These are phyloP conservation scores for Backusella australiensis DNA, from an alignment of 192 early-diverging fungal species.

Conservation along the genomic window DNA sequence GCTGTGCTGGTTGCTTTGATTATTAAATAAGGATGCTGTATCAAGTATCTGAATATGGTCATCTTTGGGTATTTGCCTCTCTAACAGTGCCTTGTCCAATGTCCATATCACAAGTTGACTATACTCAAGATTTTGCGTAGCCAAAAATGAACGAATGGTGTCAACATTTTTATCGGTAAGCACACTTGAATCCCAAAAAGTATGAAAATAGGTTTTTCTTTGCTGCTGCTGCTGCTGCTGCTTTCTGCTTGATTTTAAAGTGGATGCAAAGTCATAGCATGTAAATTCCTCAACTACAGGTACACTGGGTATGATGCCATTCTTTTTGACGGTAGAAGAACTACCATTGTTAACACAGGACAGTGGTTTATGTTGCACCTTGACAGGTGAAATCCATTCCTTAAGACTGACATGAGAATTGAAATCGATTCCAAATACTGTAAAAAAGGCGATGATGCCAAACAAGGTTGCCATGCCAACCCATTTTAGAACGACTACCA, in stretches of 20 bases:
- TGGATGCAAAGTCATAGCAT: constrained; percentile 7
- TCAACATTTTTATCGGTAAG: constrained; percentile 20
- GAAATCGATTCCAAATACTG: constrained; percentile 3
- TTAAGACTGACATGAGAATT: constrained; percentile 2
- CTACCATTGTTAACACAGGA: neutral
- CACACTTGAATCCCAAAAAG: neutral
- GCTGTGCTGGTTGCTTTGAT: neutral
- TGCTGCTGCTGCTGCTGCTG: neutral
- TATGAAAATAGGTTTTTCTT: neutral
- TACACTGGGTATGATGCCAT: constrained; percentile 3
- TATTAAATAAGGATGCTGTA: neutral
- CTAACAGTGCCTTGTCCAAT: neutral
- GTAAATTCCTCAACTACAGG: neutral
- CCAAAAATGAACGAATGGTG: constrained; percentile 25
- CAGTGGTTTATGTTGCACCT: neutral
- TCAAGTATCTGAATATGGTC: neutral
- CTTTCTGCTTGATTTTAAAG: neutral
- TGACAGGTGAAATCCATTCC: neutral
- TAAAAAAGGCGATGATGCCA: neutral
- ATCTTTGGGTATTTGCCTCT: neutral
- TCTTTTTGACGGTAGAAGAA: neutral
- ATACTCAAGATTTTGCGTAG: constrained; percentile 16
- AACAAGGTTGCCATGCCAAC: neutral
- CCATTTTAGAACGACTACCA: neutral
- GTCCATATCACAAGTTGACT: constrained; percentile 25